Evolutionary conservation across 176 grass and related monocot species (phyloP).

Genomic region (Canna indica): DNA sequence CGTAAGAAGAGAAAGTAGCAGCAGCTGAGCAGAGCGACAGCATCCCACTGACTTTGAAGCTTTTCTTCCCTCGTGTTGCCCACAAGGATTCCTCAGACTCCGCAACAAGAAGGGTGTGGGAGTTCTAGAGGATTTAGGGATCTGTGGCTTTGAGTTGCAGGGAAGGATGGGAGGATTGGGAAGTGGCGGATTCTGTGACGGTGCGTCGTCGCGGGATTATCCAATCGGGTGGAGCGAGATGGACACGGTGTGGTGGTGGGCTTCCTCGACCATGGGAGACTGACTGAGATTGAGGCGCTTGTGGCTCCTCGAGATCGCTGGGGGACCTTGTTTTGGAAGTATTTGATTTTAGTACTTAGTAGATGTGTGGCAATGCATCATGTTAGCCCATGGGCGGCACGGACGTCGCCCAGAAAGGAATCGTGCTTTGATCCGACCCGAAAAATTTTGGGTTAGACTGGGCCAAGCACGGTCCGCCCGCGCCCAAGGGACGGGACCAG

Average conservation of each 20-base stretch:
- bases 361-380: no score
- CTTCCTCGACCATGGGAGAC: no score
- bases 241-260: not conserved
- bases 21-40: conserved; percentile 15
- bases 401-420: no score
- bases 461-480: no score
- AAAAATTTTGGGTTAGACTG: no score
- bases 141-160: conserved; percentile 2
- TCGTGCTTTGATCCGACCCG: no score
- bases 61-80: not conserved
- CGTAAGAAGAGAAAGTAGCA: conserved; percentile 4
- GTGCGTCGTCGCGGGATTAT: not conserved
- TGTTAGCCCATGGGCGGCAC: no score
- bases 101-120: not conserved
- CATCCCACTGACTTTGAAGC: not conserved
- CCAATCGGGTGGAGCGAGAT: not conserved
- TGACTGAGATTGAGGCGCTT: not conserved
- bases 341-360: no score
- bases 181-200: not conserved
- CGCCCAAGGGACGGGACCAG: no score
- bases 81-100: not conserved
- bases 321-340: no score
- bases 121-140: not conserved
- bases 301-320: not conserved
- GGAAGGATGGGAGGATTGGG: not conserved